These are phyloP conservation scores for Russula foetens DNA, from an alignment of 768 basidiomycete species.

Conservation along the genomic window DNA sequence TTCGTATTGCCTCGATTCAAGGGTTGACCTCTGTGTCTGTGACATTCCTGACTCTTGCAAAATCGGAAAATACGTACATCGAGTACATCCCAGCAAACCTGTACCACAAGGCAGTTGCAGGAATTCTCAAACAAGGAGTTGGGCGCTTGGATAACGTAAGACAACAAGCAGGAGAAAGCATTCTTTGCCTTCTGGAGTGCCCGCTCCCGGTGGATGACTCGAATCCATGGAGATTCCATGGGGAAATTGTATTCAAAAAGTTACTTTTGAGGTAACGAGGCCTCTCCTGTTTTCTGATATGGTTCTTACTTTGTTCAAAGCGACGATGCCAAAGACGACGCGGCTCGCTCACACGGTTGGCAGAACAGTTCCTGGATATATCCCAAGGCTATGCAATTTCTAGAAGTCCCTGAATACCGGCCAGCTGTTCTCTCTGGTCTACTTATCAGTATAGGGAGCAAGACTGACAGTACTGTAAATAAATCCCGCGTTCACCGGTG, in stretches of 20 bases:
- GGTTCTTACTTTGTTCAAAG: constrained; percentile 2
- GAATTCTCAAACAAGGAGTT: constrained; percentile 80
- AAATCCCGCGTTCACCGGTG: constrained; percentile 1
- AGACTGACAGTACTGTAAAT: constrained; percentile 78
- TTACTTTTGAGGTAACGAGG: constrained; percentile 42
- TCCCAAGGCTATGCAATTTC: constrained; percentile 58
- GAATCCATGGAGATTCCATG: constrained; percentile 46
- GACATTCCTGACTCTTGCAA: constrained; percentile 41
- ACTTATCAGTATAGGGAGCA: constrained; percentile 73
- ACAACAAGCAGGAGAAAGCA: constrained; percentile 62
- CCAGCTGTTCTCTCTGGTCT: constrained; percentile 57
- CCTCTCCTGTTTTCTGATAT: constrained; percentile 15
- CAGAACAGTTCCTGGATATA: constrained; percentile 68
- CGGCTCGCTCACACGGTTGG: constrained; percentile 37
- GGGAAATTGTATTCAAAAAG: constrained; percentile 37
- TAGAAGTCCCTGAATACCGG: constrained; percentile 57
- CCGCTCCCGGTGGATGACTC: constrained; percentile 35
- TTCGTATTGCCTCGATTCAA: constrained; percentile 69
- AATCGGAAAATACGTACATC: constrained; percentile 37
- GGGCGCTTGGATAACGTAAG: constrained; percentile 90
- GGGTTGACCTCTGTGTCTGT: constrained; percentile 50
- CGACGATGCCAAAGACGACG: constrained; percentile 26
- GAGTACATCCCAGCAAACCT: constrained; percentile 51
- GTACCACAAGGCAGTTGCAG: constrained; percentile 50
- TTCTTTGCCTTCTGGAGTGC: constrained; percentile 43